A percentile compares a stretch with the other conserved stretches of the same genome.
phyloP scores from a whole-genome alignment of 148 eudicot genomes.

The Polygonum maritimum region DNA sequence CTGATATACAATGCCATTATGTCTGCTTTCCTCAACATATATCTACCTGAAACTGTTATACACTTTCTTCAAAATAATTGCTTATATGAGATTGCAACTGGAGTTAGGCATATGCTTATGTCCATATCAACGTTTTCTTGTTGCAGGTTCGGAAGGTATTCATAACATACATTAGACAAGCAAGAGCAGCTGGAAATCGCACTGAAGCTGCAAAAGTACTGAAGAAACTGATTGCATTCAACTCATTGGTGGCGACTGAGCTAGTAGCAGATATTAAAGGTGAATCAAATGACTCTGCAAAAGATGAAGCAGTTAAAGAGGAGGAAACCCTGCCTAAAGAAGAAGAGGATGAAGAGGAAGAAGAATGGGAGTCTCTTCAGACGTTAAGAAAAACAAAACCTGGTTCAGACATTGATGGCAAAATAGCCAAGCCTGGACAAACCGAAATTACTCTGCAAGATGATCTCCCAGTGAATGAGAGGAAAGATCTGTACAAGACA shows the following conservation, averaged over 20 bases:
- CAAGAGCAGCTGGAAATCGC: slow-evolving; percentile 58
- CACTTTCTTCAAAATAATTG: background rate
- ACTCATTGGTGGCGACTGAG: slow-evolving; percentile 69
- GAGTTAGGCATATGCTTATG: background rate
- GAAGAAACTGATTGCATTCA: slow-evolving; percentile 73
- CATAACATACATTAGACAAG: slow-evolving; percentile 60
- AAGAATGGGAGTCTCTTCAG: slow-evolving; percentile 72
- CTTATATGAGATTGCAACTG: background rate
- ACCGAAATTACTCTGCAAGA: slow-evolving; percentile 72
- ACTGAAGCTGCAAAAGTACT: slow-evolving; percentile 65
- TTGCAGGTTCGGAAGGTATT: slow-evolving; percentile 72
- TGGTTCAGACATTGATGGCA: slow-evolving; percentile 27
- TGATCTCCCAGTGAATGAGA: slow-evolving; percentile 71
- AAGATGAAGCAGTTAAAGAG: slow-evolving; percentile 43
- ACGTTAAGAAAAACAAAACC: slow-evolving; percentile 56
- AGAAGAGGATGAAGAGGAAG: slow-evolving; percentile 44
- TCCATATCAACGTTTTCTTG: background rate
- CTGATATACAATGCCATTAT: background rate
- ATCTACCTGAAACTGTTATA: background rate
- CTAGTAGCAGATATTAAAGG: slow-evolving; percentile 85
- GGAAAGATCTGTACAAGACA: slow-evolving; percentile 71
- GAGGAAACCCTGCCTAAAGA: slow-evolving; percentile 29
- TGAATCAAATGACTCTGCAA: slow-evolving; percentile 40
- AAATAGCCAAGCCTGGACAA: slow-evolving; percentile 43
- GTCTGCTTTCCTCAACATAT: background rate